These are phyloP conservation scores for Suillus lakei DNA, from an alignment of 768 basidiomycete genomes.

Conservation along the genomic window DNA sequence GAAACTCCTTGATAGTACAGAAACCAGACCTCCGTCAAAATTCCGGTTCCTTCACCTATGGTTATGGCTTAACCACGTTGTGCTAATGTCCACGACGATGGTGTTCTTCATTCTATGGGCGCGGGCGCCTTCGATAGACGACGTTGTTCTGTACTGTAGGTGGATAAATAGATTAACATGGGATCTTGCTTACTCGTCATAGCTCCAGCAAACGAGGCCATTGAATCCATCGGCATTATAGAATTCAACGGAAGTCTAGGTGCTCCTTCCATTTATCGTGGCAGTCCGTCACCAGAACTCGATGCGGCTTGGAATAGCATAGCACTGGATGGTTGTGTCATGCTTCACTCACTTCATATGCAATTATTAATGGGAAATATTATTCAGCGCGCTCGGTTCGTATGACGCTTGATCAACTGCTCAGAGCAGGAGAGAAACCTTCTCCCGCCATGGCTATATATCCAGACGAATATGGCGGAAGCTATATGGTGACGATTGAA, in stretches of 20 bases:
- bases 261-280: constrained; percentile 8
- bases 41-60: not conserved
- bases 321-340: constrained; percentile 6
- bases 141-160: not conserved
- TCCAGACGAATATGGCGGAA: constrained; percentile 17
- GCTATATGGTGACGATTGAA: constrained; percentile 15
- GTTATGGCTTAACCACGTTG: constrained; percentile 9
- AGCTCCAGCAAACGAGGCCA: constrained; percentile 17
- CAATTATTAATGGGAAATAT: not conserved
- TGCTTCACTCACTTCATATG: not conserved
- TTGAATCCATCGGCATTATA: constrained; percentile 14
- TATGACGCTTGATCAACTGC: constrained; percentile 8
- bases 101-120: constrained; percentile 15
- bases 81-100: not conserved
- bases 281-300: constrained; percentile 12
- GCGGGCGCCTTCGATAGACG: not conserved
- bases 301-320: constrained; percentile 17
- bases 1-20: not conserved
- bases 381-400: constrained; percentile 8
- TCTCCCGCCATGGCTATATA: constrained; percentile 9
- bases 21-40: not conserved
- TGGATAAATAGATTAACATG: not conserved
- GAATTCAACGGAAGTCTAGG: constrained; percentile 5
- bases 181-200: not conserved
- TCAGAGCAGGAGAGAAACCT: constrained; percentile 10